phyloP scores from a whole-genome alignment of 768 basidiomycete genomes.

The Cytidiella melzeri region DNA sequence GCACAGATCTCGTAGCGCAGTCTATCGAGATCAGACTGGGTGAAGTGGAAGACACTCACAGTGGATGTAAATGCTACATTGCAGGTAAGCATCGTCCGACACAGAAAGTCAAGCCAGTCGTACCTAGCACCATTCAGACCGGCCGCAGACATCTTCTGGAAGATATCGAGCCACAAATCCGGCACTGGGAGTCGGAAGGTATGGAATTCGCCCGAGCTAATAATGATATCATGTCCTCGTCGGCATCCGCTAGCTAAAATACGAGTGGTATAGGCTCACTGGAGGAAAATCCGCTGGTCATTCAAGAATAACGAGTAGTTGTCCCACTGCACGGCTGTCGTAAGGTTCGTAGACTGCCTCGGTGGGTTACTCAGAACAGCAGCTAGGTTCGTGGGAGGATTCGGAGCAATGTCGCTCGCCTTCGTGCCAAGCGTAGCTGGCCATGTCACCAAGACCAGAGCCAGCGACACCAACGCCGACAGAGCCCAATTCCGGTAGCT shows the following conservation, averaged over 20 bases:
- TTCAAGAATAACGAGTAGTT: conserved; percentile 66
- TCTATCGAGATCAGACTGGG: too few species aligned
- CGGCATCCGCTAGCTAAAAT: too few species aligned
- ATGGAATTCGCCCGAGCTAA: conserved; percentile 81
- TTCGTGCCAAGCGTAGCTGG: background rate
- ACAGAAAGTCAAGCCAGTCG: background rate
- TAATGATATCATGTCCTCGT: background rate
- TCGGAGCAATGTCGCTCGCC: background rate
- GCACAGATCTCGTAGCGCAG: too few species aligned
- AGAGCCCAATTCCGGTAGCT: background rate
- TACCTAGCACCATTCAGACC: conserved; percentile 70
- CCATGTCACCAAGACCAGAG: background rate
- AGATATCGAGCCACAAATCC: conserved; percentile 73
- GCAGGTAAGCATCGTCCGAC: background rate
- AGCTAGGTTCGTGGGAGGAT: background rate
- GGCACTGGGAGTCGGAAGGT: conserved; percentile 78
- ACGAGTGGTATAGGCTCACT: conserved; percentile 57
- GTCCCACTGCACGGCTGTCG: conserved; percentile 47
- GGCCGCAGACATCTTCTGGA: conserved; percentile 76
- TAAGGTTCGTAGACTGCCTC: conserved; percentile 23
- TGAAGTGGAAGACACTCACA: conserved; percentile 29
- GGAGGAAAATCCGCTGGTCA: conserved; percentile 65
- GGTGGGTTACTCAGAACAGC: conserved; percentile 17
- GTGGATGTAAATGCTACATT: conserved; percentile 55
- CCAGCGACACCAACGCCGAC: background rate